phyloP scores from a whole-genome alignment of 768 basidiomycete species.

The Amanita rimosa region DNA sequence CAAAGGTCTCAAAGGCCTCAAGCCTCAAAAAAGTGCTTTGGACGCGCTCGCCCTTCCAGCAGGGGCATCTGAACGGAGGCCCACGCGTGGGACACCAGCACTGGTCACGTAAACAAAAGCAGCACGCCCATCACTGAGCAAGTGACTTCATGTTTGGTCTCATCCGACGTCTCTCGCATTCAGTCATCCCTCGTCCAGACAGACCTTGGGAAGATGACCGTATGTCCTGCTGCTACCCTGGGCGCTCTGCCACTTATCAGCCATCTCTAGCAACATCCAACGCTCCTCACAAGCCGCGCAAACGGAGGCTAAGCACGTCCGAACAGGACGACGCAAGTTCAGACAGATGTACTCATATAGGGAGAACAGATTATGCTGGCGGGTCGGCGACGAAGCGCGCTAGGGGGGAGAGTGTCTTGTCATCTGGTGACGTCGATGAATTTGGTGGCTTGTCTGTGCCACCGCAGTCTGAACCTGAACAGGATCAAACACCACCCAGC shows the following conservation, averaged over 20 bases:
- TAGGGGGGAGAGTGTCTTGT: constrained; percentile 28
- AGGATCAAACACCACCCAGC: constrained; percentile 13
- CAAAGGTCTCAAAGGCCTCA: no score
- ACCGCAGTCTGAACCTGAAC: constrained; percentile 9
- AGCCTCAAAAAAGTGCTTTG: not conserved
- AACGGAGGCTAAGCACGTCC: constrained; percentile 48
- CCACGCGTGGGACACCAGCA: not conserved
- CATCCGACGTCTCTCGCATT: constrained; percentile 59
- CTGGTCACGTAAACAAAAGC: not conserved
- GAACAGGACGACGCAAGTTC: constrained; percentile 29
- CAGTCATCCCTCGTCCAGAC: constrained; percentile 59
- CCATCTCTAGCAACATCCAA: constrained; percentile 52
- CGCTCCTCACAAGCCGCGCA: constrained; percentile 56
- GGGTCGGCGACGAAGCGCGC: constrained; percentile 23
- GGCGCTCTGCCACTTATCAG: constrained; percentile 6
- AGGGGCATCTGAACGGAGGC: not conserved
- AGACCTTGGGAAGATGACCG: constrained; percentile 73
- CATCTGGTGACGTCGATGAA: constrained; percentile 12
- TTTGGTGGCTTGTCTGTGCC: constrained; percentile 14
- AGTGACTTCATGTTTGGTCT: constrained; percentile 51
- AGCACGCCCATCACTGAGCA: constrained; percentile 3
- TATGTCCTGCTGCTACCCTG: constrained; percentile 22
- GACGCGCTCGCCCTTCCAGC: not conserved
- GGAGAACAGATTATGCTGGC: not conserved
- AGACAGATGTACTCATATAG: constrained; percentile 14